Percentiles rank a stretch among this genome's conserved stretches.
phyloP scores from a whole-genome alignment of 306 rosid genomes.

The Pterocarpus santalinus region DNA sequence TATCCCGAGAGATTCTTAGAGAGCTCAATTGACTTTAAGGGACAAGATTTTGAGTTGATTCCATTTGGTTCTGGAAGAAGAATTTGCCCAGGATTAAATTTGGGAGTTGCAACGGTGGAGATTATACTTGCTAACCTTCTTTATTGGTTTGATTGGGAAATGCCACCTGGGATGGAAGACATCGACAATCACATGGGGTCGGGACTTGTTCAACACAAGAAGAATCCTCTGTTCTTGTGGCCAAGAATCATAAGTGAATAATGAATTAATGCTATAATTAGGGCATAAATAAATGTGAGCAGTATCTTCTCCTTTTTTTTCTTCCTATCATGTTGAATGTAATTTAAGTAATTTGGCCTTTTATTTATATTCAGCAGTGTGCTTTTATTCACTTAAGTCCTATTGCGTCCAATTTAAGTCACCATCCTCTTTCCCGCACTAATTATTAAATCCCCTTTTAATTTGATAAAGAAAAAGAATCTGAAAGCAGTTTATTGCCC shows the following conservation, averaged over 20 bases:
- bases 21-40: neutral
- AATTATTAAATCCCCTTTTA: no score
- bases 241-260: neutral
- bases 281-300: no score
- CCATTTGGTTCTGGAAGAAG: constrained; percentile 31
- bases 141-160: constrained; percentile 32
- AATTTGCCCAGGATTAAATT: constrained; percentile 8
- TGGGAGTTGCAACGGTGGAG: neutral
- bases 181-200: neutral
- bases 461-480: no score
- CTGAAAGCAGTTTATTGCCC: no score
- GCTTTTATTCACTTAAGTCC: no score
- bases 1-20: constrained; percentile 12
- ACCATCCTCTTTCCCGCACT: no score
- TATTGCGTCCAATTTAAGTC: no score
- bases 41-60: constrained; percentile 30
- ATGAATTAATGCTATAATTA: no score
- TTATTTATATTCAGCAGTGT: no score
- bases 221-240: neutral
- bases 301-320: no score
- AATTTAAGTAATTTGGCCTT: no score
- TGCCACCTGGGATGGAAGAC: neutral
- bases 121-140: constrained; percentile 25
- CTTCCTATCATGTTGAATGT: no score
- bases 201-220: neutral